Evolutionary conservation across 805 yeast genomes (phyloP).

Genomic region (Starmerella potacharoeniae): DNA sequence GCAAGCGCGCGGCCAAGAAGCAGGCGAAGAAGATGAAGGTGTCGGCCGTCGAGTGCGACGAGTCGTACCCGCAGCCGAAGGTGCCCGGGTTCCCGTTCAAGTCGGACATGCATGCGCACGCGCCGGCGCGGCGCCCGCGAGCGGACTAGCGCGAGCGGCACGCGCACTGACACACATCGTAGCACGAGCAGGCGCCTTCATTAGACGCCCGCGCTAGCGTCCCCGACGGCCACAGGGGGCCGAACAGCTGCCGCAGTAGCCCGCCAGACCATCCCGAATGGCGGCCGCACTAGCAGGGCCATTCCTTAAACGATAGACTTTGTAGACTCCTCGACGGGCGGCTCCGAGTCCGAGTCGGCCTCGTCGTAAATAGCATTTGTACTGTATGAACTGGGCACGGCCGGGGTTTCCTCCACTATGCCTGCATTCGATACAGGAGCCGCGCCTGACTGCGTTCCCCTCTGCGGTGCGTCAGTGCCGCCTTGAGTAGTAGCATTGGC

Average conservation of each 20-base stretch:
- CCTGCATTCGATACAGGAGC: too few species aligned
- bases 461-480: too few species aligned
- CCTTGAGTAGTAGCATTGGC: too few species aligned
- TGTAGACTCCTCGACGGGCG: slow-evolving; percentile 35
- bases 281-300: not conserved
- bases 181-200: too few species aligned
- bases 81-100: slow-evolving; percentile 13
- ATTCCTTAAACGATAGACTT: not conserved
- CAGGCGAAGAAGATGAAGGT: slow-evolving; percentile 2
- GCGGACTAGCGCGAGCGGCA: too few species aligned
- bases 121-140: not conserved
- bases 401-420: too few species aligned
- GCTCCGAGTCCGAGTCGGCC: slow-evolving; percentile 25
- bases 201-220: not conserved
- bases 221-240: too few species aligned
- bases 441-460: too few species aligned
- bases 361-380: not conserved
- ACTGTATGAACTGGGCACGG: too few species aligned
- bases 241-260: too few species aligned
- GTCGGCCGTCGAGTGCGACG: slow-evolving; percentile 13
- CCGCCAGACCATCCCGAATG: too few species aligned
- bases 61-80: slow-evolving; percentile 8
- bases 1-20: not conserved
- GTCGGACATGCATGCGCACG: not conserved
- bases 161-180: too few species aligned